Conservation (phyloP, 441 rosid species). For the Adansonia rubrostipa region DNA sequence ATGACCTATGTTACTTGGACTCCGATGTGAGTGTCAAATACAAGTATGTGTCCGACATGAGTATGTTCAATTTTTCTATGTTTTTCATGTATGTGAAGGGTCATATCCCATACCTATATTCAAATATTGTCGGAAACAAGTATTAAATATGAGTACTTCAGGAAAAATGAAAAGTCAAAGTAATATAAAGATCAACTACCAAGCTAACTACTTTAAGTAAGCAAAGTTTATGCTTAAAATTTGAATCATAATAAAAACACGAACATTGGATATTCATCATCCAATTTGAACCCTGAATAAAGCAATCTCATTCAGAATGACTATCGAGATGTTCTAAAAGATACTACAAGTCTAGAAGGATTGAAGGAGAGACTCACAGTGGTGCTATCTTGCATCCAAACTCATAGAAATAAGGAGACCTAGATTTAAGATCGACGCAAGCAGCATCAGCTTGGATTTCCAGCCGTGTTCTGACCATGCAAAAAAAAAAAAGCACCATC, state of each 20-base stretch:
- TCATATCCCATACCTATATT: too few relatives aligned
- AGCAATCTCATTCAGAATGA: neutral
- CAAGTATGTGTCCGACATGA: too few relatives aligned
- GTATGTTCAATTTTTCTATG: too few relatives aligned
- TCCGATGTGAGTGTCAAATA: too few relatives aligned
- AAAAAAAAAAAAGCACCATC: neutral
- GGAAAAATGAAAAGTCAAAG: too few relatives aligned
- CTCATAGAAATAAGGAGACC: constrained; percentile 74
- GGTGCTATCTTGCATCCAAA: constrained; percentile 88
- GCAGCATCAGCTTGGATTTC: constrained; percentile 97
- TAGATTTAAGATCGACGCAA: constrained; percentile 79
- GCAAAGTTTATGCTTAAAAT: neutral
- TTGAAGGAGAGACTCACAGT: constrained; percentile 51
- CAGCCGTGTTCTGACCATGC: constrained; percentile 61
- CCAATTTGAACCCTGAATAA: neutral
- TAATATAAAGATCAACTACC: too few relatives aligned
- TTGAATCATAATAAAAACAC: neutral
- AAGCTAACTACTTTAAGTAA: too few relatives aligned
- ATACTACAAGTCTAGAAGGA: neutral
- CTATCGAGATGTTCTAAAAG: neutral
- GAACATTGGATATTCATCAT: neutral
- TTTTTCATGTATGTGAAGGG: too few relatives aligned
- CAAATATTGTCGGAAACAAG: too few relatives aligned
- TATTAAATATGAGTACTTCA: too few relatives aligned
- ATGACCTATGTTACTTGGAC: too few relatives aligned